Evolutionary conservation across 306 rosid species (phyloP).

Genomic region (Senna tora): DNA sequence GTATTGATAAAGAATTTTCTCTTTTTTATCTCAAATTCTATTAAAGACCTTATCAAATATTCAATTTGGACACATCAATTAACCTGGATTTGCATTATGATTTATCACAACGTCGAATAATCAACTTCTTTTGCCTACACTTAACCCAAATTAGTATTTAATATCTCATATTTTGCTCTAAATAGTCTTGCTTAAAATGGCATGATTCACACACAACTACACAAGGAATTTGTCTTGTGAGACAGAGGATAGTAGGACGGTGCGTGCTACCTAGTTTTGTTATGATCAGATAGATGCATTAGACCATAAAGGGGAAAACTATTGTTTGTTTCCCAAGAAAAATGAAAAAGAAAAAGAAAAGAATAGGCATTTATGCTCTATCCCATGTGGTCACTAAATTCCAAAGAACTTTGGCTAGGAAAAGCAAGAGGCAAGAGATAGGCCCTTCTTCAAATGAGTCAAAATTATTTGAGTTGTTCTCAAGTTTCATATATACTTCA

Average conservation of each 20-base stretch:
- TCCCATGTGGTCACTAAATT: neutral
- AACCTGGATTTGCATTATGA: too few species aligned
- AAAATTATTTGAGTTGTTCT: neutral
- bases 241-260: conserved; percentile 35
- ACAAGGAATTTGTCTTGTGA: conserved; percentile 38
- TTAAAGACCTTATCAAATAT: too few species aligned
- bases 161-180: too few species aligned
- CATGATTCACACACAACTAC: too few species aligned
- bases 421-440: neutral
- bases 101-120: too few species aligned
- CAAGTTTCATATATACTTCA: neutral
- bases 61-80: too few species aligned
- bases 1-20: too few species aligned
- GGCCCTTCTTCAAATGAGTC: neutral
- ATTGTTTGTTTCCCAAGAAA: neutral
- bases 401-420: neutral
- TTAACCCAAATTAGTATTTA: too few species aligned
- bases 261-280: conserved; percentile 24
- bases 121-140: too few species aligned
- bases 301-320: neutral
- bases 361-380: conserved; percentile 47
- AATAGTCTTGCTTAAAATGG: too few species aligned
- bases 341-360: neutral
- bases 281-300: neutral
- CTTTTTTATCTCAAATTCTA: too few species aligned